Base-by-base conservation (phyloP, 441 rosid species). In the Omphalea diandra region DNA sequence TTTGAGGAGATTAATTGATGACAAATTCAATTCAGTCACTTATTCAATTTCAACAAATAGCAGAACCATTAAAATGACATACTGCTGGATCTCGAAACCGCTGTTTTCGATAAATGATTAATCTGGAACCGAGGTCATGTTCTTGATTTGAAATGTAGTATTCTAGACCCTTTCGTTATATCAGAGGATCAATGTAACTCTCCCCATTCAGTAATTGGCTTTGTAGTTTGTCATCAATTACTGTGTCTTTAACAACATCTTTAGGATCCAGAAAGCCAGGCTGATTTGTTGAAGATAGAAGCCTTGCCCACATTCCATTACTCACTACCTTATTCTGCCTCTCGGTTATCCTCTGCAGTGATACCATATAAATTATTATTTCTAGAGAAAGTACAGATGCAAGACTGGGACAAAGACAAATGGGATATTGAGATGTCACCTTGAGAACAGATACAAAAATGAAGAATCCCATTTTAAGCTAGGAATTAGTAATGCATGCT, bases 271-370 rank as follows among this genome's bases (percentile, higher is more conserved):
- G 55, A 76, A 89, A 91, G 75, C 93, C 88, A 2, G 95, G 97
- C 74, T 89, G 91, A 61, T 89, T 74, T 6, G 93, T 87, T 1
- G 91, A 87, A 15, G 89, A 87, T 56, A 91, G 80, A 50, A 89
- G 91, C 78, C 95, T 82, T 6, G 95, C 97, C 94, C 97, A 90
- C 91, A 89, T 88, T 74, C 94, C 79, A 62, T 90, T 89, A 31
- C 86, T 91, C 71, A 89, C 91, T 32, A 91, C 93, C 41, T 84
- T 83, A 76, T 89, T 81, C 81, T 80, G 89, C 67, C 41, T 85
- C 73, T 89, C 91, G 0, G 79, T 86, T 32, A 87, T 75, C 35
- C 90, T 79, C 95, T 85, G 84, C 79, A 77, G 40, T 47, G 36
- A n/a, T 12, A 63, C 5, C 20, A 50, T 22, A 7, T 15, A 26